Base-by-base conservation (phyloP, 2,329 filamentous ascomycete species). In the Leptographium procerum region DNA sequence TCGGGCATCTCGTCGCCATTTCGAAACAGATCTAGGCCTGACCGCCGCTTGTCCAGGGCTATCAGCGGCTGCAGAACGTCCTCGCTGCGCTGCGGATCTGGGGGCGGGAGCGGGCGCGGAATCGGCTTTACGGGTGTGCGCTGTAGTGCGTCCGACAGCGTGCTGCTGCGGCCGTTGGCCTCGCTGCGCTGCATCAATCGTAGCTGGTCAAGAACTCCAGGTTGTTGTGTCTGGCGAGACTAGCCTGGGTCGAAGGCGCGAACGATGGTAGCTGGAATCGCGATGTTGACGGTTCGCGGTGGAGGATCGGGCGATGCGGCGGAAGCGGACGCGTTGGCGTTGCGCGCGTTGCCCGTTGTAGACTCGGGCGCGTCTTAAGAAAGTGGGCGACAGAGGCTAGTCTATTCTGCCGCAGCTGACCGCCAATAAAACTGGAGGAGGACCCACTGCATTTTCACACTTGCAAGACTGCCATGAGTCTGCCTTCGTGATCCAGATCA, bases 201-300 rank as follows among this genome's bases (percentile, higher is more conserved):
- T 66, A 72, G 64, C 66, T 72, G 68, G 62, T 77, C 73, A 36
- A 85, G 69, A 8, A 85, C 73, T 13, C 83, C 77, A 0, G 84
- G 81, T n/a, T n/a, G 61, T 86, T 81, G 53, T 81, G 78, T 62
- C 81, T 79, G 59, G 83, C 75, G 16, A 87, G 70, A 64, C 83
- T 88, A 14, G 84, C 77, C 66, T 77, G 82, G 0, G 84, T 87
- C 0, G 86, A 84, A n/a, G 84, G 86, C 57, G 81, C 81, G 66
- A 84, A 87, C 1, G 84, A 86, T 1, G 80, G 77, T 1, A 77
- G 76, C 52, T 66, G 64, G 34, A 57, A 59, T 45, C 61, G 64
- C 19, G 61, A 63, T 52, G 61, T 43, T 11, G 24, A 19, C 11
- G 59, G 55, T 26, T n/a, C 56, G 59, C 6, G 60, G 64, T 22